Evolutionary conservation across 257 asterid genomes (phyloP).

Genomic region (Ocimum tenuiflorum): DNA sequence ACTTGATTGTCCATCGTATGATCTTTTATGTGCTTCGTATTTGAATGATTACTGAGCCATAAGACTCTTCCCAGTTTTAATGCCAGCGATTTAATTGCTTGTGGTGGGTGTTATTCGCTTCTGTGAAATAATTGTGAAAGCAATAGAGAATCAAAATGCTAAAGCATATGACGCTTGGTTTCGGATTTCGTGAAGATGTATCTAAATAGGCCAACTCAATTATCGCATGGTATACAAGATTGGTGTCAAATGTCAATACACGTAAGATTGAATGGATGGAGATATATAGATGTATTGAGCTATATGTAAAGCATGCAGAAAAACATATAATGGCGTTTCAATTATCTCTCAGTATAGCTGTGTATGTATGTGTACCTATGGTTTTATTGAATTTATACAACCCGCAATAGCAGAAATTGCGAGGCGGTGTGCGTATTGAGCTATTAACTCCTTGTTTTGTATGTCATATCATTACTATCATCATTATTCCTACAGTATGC

Average conservation of each 20-base stretch:
- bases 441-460: constrained; percentile 27
- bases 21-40: constrained; percentile 1
- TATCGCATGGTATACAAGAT: too few species aligned
- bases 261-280: too few species aligned
- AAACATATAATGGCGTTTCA: too few species aligned
- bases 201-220: too few species aligned
- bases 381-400: constrained; percentile 38
- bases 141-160: too few species aligned
- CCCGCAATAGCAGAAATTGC: constrained; percentile 23
- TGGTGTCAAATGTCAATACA: too few species aligned
- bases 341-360: constrained; percentile 19
- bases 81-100: not conserved
- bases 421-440: constrained; percentile 31
- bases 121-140: too few species aligned
- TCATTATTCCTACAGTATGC: too few species aligned
- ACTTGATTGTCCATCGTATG: constrained; percentile 9
- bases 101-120: not conserved
- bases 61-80: not conserved
- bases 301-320: too few species aligned
- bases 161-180: too few species aligned
- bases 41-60: not conserved
- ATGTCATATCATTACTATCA: constrained; percentile 29
- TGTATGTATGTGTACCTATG: constrained; percentile 19
- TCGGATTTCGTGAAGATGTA: too few species aligned
- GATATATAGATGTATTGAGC: too few species aligned